A percentile compares a stretch with the other conserved stretches of the same genome.
Evolutionary conservation across 23 red algal species (phyloP).

Genomic region (Gracilaria gracilis): DNA sequence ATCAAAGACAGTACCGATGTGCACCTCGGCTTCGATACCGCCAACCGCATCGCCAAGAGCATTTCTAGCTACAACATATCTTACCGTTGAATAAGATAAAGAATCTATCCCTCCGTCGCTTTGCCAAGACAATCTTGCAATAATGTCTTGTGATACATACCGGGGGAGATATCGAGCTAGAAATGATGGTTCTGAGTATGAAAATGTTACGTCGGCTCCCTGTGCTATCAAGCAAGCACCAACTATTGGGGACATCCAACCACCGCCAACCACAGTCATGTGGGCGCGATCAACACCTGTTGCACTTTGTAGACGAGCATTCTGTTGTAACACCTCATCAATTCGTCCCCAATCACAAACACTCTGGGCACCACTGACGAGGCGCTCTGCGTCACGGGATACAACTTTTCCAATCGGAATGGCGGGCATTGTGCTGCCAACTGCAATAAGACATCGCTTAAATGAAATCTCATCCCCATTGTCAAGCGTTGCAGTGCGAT

Average conservation of each 20-base stretch:
- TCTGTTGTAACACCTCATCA: conserved; percentile 27
- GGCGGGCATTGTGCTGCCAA: conserved; percentile 39
- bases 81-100: conserved; percentile 53
- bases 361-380: conserved; percentile 59
- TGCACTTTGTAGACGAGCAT: background rate
- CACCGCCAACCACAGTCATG: conserved; percentile 60
- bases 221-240: conserved; percentile 48
- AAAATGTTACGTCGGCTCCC: conserved; percentile 68
- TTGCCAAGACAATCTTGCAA: conserved; percentile 46
- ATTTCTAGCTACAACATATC: conserved; percentile 62
- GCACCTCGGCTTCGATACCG: conserved; percentile 56
- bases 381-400: conserved; percentile 24
- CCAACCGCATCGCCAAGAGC: background rate
- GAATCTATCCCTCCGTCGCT: conserved; percentile 64
- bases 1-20: conserved; percentile 71
- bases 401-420: conserved; percentile 65
- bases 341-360: conserved; percentile 52
- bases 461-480: conserved; percentile 45
- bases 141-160: conserved; percentile 58
- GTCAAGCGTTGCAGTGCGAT: conserved; percentile 41
- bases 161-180: conserved; percentile 53
- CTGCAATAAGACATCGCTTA: conserved; percentile 60
- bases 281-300: conserved; percentile 20
- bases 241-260: conserved; percentile 71
- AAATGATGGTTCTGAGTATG: conserved; percentile 60